Evolutionary conservation across 129 eudicot species (phyloP), one percentile per base, ranked within the genome.

Genomic region (Heracleum sosnowskyi): DNA sequence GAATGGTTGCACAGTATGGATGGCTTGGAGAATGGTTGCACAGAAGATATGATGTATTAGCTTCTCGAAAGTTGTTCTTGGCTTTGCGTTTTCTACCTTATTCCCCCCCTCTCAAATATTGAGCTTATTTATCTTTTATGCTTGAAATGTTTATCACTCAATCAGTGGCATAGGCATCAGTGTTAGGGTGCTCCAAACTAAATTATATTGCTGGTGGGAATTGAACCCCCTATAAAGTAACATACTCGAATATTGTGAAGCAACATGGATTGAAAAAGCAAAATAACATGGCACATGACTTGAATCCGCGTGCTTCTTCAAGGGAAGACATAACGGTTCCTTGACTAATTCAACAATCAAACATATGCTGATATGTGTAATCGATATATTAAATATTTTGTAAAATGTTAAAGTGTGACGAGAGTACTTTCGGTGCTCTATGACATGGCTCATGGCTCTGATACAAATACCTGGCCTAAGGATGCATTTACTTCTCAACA

Each of bases 21-120:
- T n/a, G n/a, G n/a, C n/a, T n/a, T n/a, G n/a, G 96, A 92, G 97
- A 81, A 88, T 76, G 76, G 79, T 84, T 80, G 92, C 91, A 79
- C 88, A 72, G 85, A 88, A 85, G 97, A 96, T 88, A 39, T 24
- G 84, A 45, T 51, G 12, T 77, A 24, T 77, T 51, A 41, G 64
- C n/a, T 51, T 41, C 26, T n/a, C n/a, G n/a, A n/a, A n/a, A n/a
- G n/a, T n/a, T n/a, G n/a, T n/a, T n/a, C 44, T 41, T 33, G 28
- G 35, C 60, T 69, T 34, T 74, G 0, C 0, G 4, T 73, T 63
- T 33, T 35, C 17, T 22, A 40, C 26, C 15, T 6, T 31, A 2
- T 1, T 0, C 26, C 28, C 29, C 57, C n/a, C 0, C 24, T 5
- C 22, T 18, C 0, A 0, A 2, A 46, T 1, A 24, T 24, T 6